Base-by-base conservation (phyloP, 2,329 filamentous ascomycete genomes). In the Colletotrichum tropicicola region DNA sequence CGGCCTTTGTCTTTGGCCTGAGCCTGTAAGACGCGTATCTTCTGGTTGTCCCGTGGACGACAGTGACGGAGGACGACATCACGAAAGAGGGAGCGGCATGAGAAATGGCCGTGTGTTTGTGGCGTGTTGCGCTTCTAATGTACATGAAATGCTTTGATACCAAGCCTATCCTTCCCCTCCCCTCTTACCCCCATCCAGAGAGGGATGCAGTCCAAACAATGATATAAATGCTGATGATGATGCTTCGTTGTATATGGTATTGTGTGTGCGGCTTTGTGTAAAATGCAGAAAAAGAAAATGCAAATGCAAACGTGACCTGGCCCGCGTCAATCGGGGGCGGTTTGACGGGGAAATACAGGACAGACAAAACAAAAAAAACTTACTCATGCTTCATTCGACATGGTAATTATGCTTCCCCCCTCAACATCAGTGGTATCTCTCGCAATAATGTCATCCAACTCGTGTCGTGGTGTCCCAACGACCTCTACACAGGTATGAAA, bases 1-100 rank as follows among this genome's bases (percentile, higher is more conserved):
- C 76, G 59, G 70, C 71, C 5, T 80, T 83, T 59, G 76, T 73
- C 25, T 70, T 77, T 37, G 78, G 77, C 6, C 62, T 82, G 65
- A 74, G 74, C 43, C 41, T 78, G 54, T 82, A 71, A 75, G 39
- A 19, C 19, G 8, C 4, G 15, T 10, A 23, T 30, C 9, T 9
- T 27, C 17, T 21, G 15, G 10, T 35, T 10, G 30, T 13, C 5
- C 15, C 9, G 15, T 12, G 9, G 5, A 13, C 30, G 30, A 35
- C 5, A 15, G 6, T 10, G 17, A 8, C 8, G 15, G 25, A 9
- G 15, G 17, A 17, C 2, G 21, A 37, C 15, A 37, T 55, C 30
- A 60, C 37, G 55, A 15, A 41, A 28, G 25, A 30, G 65, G 25
- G 25, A 12, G 39, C 39, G 44, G 51, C 53, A 45, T 56, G 54